Conservation (phyloP, 108 stramenopile genomes). For the Stephanodiscus triporus region DNA sequence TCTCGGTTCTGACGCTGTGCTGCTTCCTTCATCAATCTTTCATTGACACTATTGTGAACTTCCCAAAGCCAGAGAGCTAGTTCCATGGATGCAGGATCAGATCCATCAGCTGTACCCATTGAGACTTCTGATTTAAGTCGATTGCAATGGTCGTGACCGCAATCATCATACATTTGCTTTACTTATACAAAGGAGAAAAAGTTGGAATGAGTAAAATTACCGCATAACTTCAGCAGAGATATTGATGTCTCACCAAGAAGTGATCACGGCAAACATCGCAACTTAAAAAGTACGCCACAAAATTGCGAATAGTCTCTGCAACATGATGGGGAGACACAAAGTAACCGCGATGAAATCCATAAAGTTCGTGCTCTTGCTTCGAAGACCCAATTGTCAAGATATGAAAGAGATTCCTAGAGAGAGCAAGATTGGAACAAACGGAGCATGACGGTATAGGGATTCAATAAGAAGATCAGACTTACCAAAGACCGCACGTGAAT, state of each 20-base stretch:
- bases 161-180: conserved; percentile 39
- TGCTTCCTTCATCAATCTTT: conserved; percentile 55
- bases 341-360: conserved; percentile 48
- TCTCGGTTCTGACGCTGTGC: conserved; percentile 38
- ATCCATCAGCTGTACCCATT: conserved; percentile 16
- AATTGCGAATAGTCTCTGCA: conserved; percentile 37
- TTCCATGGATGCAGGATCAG: conserved; percentile 39
- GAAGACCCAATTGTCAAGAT: conserved; percentile 49
- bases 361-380: conserved; percentile 24
- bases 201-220: not conserved
- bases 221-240: not conserved
- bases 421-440: not conserved
- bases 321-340: conserved; percentile 33
- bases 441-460: not conserved
- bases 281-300: conserved; percentile 44
- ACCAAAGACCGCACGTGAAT: conserved; percentile 55
- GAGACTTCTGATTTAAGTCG: conserved; percentile 28
- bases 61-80: conserved; percentile 74
- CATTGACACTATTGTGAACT: conserved; percentile 82
- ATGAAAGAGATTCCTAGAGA: conserved; percentile 41
- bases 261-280: conserved; percentile 19
- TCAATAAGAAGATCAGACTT: not conserved
- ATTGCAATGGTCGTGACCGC: conserved; percentile 45
- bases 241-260: conserved; percentile 19
- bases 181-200: conserved; percentile 10